Base-by-base conservation (phyloP, 2,329 filamentous ascomycete species). In the Fusarium sambucinum region DNA sequence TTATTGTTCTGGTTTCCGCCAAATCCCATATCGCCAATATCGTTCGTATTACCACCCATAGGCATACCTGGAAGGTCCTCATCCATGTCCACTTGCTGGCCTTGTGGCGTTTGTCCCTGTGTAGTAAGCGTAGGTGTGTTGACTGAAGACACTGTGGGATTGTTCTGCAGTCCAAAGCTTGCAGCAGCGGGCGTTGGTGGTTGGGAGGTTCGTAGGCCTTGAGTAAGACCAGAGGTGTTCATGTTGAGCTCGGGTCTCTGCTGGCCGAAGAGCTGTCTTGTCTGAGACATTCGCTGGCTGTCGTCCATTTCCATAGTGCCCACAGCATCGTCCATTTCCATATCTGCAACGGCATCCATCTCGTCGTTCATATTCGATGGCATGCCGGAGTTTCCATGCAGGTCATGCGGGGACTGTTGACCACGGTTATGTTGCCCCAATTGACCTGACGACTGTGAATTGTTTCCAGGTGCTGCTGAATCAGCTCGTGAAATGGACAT, bases 131-230 rank as follows among this genome's bases (percentile, higher is more conserved):
- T 97, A 1, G 95, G 95, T 0, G 95, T 98, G 78, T 97, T 98
- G 56, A 97, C 95, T 5, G 94, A 97, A 5, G 96, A 99, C 19
- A 98, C 95, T 2, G 94, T 97, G 17, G 95, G 95, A 78, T 97
- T 97, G 78, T 97, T 93, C 77, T 94, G 91, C 70, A 97, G 89
- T 50, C 90, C 90, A 74, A 95, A 93, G 73, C 86, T 89, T 46
- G 90, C 87, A 27, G 92, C 86, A 32, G 91, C 90, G 3, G 95
- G 95, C 1, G 95, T 97, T 6, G 92, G 89, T 2, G 94, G 95
- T 68, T 94, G 93, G 6, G 94, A 96, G 12, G 90, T 92, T 59
- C 93, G 90, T 62, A 97, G 86, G 16, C 91, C 93, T 76, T 96
- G 92, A 27, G 87, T 87, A 63, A 90, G 79, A 45, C 90, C 91